These are phyloP conservation scores for Kluyveromyces lactis DNA, from an alignment of 805 yeast species.

Conservation along the genomic window DNA sequence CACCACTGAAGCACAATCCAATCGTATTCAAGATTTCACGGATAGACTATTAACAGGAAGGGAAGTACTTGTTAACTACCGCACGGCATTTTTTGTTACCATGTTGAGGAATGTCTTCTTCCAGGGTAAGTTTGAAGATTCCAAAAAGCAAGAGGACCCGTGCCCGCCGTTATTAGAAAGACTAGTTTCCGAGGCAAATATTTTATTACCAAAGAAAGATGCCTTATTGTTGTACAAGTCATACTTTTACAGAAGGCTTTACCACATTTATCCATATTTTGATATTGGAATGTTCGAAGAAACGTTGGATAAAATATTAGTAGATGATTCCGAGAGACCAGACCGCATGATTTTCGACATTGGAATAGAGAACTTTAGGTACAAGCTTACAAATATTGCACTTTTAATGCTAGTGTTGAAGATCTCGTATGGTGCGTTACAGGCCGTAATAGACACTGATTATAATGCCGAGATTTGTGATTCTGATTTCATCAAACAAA, in stretches of 20 bases:
- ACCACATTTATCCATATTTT: conserved; percentile 4
- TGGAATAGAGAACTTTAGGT: conserved; percentile 3
- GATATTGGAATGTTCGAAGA: conserved; percentile 6
- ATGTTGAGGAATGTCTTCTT: conserved; percentile 2
- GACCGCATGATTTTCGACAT: conserved; percentile 1
- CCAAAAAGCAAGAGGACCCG: background rate
- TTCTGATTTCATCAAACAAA: background rate
- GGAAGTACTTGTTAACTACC: conserved; percentile 2
- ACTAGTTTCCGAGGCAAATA: background rate
- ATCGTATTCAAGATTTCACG: conserved; percentile 1
- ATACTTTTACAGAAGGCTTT: conserved; percentile 4
- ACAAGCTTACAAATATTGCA: conserved; percentile 5
- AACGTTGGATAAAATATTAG: conserved; percentile 4
- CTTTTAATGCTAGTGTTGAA: conserved; percentile 6
- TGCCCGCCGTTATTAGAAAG: conserved; percentile 4
- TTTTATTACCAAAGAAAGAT: conserved; percentile 1
- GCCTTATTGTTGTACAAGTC: conserved; percentile 3
- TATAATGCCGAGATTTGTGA: background rate
- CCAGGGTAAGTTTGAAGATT: conserved; percentile 4
- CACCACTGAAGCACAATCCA: background rate
- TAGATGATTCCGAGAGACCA: background rate
- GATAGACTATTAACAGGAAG: conserved; percentile 1
- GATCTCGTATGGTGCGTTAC: conserved; percentile 2
- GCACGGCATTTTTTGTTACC: conserved; percentile 2
- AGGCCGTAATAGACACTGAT: background rate